Evolutionary conservation across 345 rosid genomes (phyloP), one percentile per base, ranked within the genome.

Genomic region (Diplotaxis tenuifolia): DNA sequence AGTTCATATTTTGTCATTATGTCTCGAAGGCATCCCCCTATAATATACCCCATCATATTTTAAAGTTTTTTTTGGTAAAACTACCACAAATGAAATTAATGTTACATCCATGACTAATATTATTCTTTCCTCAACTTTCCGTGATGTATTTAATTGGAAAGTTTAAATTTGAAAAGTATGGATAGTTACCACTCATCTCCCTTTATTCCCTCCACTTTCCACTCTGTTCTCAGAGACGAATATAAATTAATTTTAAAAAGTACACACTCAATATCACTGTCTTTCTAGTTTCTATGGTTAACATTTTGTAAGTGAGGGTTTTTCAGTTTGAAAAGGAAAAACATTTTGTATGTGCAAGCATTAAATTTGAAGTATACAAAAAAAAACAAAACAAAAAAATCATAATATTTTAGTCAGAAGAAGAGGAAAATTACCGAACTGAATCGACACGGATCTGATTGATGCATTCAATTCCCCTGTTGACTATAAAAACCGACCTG

Each of bases 401-500:
- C n/a, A n/a, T n/a, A n/a, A n/a, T 55, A 22, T 7, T 22, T 40
- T 21, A 14, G 28, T 45, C 25, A 49, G 23, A 66, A 50, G 7
- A 61, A 50, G 25, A 64, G 25, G 57, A 65, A 73, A 47, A 60
- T 50, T 16, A 67, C 68, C 55, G 6, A 74, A 75, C 47, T 59
- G 73, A 68, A 68, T 52, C 14, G 68, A 67, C 78, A 75, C 73
- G 27, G 34, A 53, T 61, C 57, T 59, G 56, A 61, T 38, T 47
- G 53, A 47, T 47, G 69, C 54, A 67, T 38, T 68, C 10, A 75
- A 36, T 68, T 1, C 27, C 21, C 11, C 9, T 58, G 56, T 62
- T 75, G 79, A 75, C 69, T 68, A 68, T 68, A 75, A 60, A n/a
- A 68, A 61, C 56, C 49, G 0, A 28, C 18, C 64, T 14, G 68